Evolutionary conservation across 176 grass and related monocot genomes (phyloP), one percentile per base, ranked within the genome.

Genomic region (Cymbopogon citratus): DNA sequence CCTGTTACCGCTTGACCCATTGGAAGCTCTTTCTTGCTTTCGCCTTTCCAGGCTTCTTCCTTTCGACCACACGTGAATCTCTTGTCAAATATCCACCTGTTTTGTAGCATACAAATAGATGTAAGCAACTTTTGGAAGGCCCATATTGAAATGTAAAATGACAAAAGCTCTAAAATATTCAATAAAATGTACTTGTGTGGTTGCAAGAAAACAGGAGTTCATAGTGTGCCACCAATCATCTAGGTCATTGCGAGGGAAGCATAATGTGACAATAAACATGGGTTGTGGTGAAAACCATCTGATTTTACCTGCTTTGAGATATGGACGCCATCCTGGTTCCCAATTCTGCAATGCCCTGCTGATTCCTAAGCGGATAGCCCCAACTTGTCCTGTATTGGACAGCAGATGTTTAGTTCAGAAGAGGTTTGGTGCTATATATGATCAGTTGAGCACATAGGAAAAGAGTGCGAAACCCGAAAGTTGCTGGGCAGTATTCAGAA

Each of bases 11-110:
- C 85, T 99, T 99, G 80, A 99, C 96, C 91, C 96, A 99, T 85
- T 93, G 96, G 85, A 93, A 99, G 80, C 93, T 99, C 91, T 95
- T 99, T 83, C 91, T 93, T 82, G 96, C 92, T 86, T 99, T 99
- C 11, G 93, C 93, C 80, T 95, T 99, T 56, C 96, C 96, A 72
- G 96, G 93, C 59, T 95, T 99, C 69, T 95, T 95, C 74, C 91
- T 93, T 91, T 93, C 92, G 27, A 99, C 92, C 56, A 90, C 93
- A 5, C 91, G 90, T 5, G 92, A 86, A 83, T 99, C 96, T 85
- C 96, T 95, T 65, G 83, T 99, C 72, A 99, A 86, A 67, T 95
- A 95, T 69, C 93, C 96, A 85, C 79, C 92, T 99, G 86, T 86
- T 90, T 86, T 39, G 43, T 16, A 15, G 45, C 59, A 82, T 77